A percentile compares a stretch with the other conserved stretches of the same genome.
phyloP scores from a whole-genome alignment of 768 basidiomycete species.

The Tulasnella sp. region DNA sequence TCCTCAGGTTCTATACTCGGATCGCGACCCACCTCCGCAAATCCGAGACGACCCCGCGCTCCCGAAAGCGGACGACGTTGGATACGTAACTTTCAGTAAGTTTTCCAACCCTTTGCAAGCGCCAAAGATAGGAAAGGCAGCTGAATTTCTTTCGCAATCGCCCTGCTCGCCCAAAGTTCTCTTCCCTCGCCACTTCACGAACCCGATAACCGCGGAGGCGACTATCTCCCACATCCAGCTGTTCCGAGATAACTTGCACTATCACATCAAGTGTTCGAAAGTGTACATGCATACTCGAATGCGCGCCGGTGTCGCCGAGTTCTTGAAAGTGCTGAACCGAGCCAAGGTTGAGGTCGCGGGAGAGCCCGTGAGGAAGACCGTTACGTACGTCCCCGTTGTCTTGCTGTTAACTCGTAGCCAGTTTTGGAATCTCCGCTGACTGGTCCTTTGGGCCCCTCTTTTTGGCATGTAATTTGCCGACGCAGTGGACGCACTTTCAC shows the following conservation, averaged over 20 bases:
- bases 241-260: constrained; percentile 98
- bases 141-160: not conserved
- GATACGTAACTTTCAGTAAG: constrained; percentile 83
- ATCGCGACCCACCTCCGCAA: constrained; percentile 92
- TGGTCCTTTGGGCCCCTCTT: no score
- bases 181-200: constrained; percentile 90
- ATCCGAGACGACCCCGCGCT: constrained; percentile 79
- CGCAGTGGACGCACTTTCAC: not conserved
- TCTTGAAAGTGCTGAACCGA: constrained; percentile 90
- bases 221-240: constrained; percentile 93
- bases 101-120: not conserved
- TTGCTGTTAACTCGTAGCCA: not conserved
- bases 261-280: constrained; percentile 97
- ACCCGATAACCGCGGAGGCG: constrained; percentile 47
- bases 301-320: constrained; percentile 86
- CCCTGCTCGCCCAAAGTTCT: constrained; percentile 40
- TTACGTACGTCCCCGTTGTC: constrained; percentile 42
- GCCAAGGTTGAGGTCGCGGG: constrained; percentile 84
- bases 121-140: not conserved
- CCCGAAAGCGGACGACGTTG: constrained; percentile 73
- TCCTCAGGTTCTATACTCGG: constrained; percentile 92
- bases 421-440: not conserved
- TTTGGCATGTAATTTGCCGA: not conserved
- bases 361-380: constrained; percentile 76
- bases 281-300: constrained; percentile 99